Base-by-base conservation (phyloP, 2,329 filamentous ascomycete genomes). In the Laburnicola sp. region DNA sequence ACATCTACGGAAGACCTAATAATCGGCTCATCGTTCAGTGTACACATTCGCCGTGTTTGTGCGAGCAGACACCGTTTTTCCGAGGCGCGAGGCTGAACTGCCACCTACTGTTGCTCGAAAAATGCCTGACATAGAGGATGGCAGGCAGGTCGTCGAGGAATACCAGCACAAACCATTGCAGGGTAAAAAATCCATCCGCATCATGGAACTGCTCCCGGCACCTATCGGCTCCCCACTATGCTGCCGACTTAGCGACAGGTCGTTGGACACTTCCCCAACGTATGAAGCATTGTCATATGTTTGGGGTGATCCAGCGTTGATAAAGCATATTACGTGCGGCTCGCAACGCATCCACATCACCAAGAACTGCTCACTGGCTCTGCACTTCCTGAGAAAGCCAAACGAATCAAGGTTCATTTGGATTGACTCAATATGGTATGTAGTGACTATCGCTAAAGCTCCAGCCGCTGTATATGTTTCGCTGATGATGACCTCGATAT, bases 381-480 rank as follows among this genome's bases (percentile, higher is more conserved):
- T 49, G n/a, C 46, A 35, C n/a, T 23, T 16, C 9, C 11, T 49
- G n/a, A 30, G 46, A 21, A 23, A 27, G 4, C 6, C 4, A 22
- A 27, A 30, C 11, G 25, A 37, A n/a, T 36, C 31, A 23, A 40
- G 37, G 9, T 36, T 21, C 22, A 10, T 50, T 7, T 50, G 48
- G 48, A 28, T 45, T 23, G 48, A 50, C 34, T 37, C 48, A n/a
- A 32, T 50, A 10, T 50, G 48, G 41, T 44, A 44, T 26, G 41
- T 21, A 11, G 9, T n/a, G 38, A 21, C 10, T 10, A 25, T 3
- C 21, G 23, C 3, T 28, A 6, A 40, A 21, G 5, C 3, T n/a
- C 8, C 3, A 6, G 6, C 16, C 16, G 16, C 16, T 16, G 11
- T 21, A 2, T 21, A 16, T 16, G 25, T 3, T 3, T 38, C 11